Evolutionary conservation across 2,329 filamentous ascomycete species (phyloP).

Genomic region (Bisporella sp.): DNA sequence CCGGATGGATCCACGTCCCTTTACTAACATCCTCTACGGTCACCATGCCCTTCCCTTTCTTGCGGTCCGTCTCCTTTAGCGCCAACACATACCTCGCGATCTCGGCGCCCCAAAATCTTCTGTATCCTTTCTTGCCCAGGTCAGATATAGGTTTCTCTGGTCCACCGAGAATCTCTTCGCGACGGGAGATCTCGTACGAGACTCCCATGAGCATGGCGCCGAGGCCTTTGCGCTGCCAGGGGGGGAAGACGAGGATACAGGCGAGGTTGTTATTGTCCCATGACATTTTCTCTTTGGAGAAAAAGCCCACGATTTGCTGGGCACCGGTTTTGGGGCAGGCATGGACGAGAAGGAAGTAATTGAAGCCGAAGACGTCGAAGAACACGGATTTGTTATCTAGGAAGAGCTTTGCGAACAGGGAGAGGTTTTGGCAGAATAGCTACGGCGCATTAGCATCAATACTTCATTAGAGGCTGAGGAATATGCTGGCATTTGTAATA

Average conservation of each 20-base stretch:
- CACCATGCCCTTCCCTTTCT: constrained; percentile 35
- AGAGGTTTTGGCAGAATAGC: constrained; percentile 92
- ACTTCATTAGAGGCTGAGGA: not conserved
- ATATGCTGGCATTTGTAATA: not conserved
- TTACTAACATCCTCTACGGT: constrained; percentile 66
- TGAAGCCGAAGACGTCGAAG: constrained; percentile 90
- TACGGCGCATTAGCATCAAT: constrained; percentile 22
- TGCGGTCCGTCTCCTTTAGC: constrained; percentile 15
- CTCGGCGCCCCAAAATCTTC: constrained; percentile 78
- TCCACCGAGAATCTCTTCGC: constrained; percentile 78
- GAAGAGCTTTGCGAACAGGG: constrained; percentile 93
- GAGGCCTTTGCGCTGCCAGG: constrained; percentile 86
- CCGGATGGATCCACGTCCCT: constrained; percentile 75
- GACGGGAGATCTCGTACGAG: constrained; percentile 83
- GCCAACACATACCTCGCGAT: constrained; percentile 62
- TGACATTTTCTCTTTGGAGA: constrained; percentile 96
- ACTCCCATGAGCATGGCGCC: constrained; percentile 87
- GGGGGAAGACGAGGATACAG: constrained; percentile 92
- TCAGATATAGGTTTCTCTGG: constrained; percentile 92
- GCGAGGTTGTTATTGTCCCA: constrained; percentile 99
- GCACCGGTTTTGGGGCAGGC: constrained; percentile 41
- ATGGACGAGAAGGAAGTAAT: constrained; percentile 88
- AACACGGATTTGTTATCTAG: constrained; percentile 98
- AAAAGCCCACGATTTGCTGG: constrained; percentile 80
- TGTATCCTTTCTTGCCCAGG: constrained; percentile 75